Percentiles rank a stretch among this genome's conserved stretches.
phyloP scores from a whole-genome alignment of 23 red algal species.

The Gracilaria domingensis region DNA sequence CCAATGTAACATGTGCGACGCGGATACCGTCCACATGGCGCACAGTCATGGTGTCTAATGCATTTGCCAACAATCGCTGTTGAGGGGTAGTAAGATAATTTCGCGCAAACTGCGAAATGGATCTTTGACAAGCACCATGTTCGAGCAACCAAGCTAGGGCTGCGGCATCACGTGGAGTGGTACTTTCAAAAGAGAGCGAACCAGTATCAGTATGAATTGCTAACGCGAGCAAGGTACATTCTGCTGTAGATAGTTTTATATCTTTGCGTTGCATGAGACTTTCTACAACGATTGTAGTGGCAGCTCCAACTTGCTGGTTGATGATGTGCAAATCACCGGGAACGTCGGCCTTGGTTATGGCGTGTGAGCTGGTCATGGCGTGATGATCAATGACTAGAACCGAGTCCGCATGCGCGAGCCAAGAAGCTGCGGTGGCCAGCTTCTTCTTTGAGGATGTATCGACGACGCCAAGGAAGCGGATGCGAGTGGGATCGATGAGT shows the following conservation, averaged over 20 bases:
- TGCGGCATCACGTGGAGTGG: slow-evolving; percentile 63
- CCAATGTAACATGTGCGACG: slow-evolving; percentile 37
- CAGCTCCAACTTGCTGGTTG: slow-evolving; percentile 54
- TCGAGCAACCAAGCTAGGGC: slow-evolving; percentile 56
- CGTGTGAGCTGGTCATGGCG: slow-evolving; percentile 26
- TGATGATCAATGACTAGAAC: slow-evolving; percentile 72
- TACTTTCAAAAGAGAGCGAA: slow-evolving; percentile 54
- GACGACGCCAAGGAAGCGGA: slow-evolving; percentile 66
- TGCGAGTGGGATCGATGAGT: slow-evolving; percentile 49
- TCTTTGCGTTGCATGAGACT: slow-evolving; percentile 30
- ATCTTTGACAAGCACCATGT: slow-evolving; percentile 58
- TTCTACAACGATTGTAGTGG: slow-evolving; percentile 69
- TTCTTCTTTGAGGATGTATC: slow-evolving; percentile 50
- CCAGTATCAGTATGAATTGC: slow-evolving; percentile 76
- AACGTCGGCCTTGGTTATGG: slow-evolving; percentile 38
- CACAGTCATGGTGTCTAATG: slow-evolving; percentile 47
- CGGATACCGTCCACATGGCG: slow-evolving; percentile 18
- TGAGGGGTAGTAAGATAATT: slow-evolving; percentile 52
- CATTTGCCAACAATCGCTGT: slow-evolving; percentile 55
- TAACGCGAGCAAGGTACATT: slow-evolving; percentile 68
- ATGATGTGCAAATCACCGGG: slow-evolving; percentile 26
- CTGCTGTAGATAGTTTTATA: slow-evolving; percentile 26
- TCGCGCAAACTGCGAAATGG: slow-evolving; percentile 63
- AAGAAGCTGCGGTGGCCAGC: slow-evolving; percentile 37
- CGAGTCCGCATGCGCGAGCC: slow-evolving; percentile 12